phyloP scores from a whole-genome alignment of 2,329 filamentous ascomycete species.

The Colletotrichum sp. region DNA sequence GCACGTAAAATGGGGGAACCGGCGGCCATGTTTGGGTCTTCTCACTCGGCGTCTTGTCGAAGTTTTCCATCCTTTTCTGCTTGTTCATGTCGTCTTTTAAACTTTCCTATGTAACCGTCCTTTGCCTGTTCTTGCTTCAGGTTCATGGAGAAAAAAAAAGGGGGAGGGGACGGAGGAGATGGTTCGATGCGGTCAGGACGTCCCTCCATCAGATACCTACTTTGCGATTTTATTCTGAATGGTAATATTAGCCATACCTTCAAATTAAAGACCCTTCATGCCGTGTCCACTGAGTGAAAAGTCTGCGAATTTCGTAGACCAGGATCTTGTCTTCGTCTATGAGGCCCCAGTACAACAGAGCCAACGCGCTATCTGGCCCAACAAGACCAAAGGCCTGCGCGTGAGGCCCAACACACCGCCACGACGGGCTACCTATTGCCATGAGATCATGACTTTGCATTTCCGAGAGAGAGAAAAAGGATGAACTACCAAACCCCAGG shows the following conservation, averaged over 20 bases:
- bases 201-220: neutral
- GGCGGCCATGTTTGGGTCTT: neutral
- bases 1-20: neutral
- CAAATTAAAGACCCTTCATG: neutral
- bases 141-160: neutral
- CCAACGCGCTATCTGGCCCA: neutral
- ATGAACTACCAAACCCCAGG: constrained; percentile 17
- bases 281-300: neutral
- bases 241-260: neutral
- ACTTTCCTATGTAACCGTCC: neutral
- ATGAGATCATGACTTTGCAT: constrained; percentile 16
- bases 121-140: neutral
- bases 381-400: neutral
- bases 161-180: neutral
- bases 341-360: neutral
- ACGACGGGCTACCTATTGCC: neutral
- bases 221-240: neutral
- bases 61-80: neutral
- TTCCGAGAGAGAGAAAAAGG: constrained; percentile 11
- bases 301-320: neutral
- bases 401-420: neutral
- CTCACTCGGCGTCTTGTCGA: neutral
- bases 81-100: neutral
- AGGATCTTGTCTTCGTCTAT: neutral
- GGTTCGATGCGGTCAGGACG: neutral